phyloP scores from a whole-genome alignment of 768 basidiomycete species.

The Pleurotus eryngii region DNA sequence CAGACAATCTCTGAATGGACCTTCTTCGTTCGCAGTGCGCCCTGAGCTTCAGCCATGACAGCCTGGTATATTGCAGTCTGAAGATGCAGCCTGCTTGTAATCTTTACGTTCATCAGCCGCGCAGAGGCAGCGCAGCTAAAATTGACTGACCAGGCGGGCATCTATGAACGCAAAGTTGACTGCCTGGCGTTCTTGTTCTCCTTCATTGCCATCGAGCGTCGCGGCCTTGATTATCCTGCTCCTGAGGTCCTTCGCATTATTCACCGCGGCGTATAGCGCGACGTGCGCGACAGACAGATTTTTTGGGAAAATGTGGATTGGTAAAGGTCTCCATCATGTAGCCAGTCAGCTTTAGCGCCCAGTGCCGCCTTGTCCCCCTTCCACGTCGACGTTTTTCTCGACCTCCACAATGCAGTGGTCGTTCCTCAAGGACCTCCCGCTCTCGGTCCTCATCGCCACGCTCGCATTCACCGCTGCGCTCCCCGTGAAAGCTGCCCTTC shows the following conservation, averaged over 20 bases:
- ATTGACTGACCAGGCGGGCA: slow-evolving; percentile 64
- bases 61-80: slow-evolving; percentile 84
- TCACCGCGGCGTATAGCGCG: slow-evolving; percentile 65
- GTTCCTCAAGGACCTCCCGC: slow-evolving; percentile 14
- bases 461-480: slow-evolving; percentile 29
- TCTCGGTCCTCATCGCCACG: slow-evolving; percentile 26
- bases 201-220: slow-evolving; percentile 50
- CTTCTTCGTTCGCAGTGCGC: slow-evolving; percentile 73
- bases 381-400: slow-evolving; percentile 2
- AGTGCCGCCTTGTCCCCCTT: neutral
- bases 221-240: slow-evolving; percentile 71
- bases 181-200: slow-evolving; percentile 67
- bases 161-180: slow-evolving; percentile 93
- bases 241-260: slow-evolving; percentile 59
- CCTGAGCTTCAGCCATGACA: slow-evolving; percentile 61
- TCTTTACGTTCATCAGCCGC: slow-evolving; percentile 38
- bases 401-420: neutral
- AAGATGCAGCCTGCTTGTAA: slow-evolving; percentile 77
- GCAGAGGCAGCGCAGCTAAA: slow-evolving; percentile 7
- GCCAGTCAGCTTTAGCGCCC: neutral
- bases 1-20: slow-evolving; percentile 92
- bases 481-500: slow-evolving; percentile 31
- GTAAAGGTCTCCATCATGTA: slow-evolving; percentile 49
- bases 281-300: slow-evolving; percentile 45
- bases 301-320: slow-evolving; percentile 49